phyloP scores from a whole-genome alignment of 305 asterid genomes.

The Ajuga reptans region DNA sequence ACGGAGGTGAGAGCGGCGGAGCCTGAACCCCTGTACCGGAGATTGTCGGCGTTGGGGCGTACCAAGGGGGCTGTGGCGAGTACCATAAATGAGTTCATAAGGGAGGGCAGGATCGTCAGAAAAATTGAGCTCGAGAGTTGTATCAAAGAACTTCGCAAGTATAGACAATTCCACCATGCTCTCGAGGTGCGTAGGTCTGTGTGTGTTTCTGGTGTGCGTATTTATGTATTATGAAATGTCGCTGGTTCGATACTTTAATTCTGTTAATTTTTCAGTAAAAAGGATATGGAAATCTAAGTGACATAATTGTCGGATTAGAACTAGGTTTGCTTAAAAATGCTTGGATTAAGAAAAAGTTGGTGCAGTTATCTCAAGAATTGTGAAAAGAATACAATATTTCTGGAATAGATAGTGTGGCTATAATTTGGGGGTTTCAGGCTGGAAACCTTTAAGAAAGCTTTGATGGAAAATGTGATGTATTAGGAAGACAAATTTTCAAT shows the following conservation, averaged over 20 bases:
- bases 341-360: neutral
- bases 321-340: neutral
- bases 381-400: neutral
- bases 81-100: conserved; percentile 48
- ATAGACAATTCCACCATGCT: conserved; percentile 44
- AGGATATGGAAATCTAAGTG: neutral
- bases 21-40: conserved; percentile 37
- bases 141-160: conserved; percentile 56
- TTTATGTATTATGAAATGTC: too few species aligned
- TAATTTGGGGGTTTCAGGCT: neutral
- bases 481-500: too few species aligned
- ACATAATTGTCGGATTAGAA: neutral
- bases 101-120: conserved; percentile 44
- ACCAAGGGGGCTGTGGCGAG: conserved; percentile 37
- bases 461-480: neutral
- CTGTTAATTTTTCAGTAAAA: neutral
- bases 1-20: conserved; percentile 20
- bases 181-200: conserved; percentile 48
- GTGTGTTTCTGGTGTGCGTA: neutral
- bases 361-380: neutral
- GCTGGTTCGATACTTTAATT: neutral
- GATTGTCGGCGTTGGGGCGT: conserved; percentile 54
- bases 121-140: conserved; percentile 45
- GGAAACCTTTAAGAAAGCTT: neutral
- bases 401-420: neutral